phyloP scores from a whole-genome alignment of 2,329 filamentous ascomycete species.

The Xylaria sp. region DNA sequence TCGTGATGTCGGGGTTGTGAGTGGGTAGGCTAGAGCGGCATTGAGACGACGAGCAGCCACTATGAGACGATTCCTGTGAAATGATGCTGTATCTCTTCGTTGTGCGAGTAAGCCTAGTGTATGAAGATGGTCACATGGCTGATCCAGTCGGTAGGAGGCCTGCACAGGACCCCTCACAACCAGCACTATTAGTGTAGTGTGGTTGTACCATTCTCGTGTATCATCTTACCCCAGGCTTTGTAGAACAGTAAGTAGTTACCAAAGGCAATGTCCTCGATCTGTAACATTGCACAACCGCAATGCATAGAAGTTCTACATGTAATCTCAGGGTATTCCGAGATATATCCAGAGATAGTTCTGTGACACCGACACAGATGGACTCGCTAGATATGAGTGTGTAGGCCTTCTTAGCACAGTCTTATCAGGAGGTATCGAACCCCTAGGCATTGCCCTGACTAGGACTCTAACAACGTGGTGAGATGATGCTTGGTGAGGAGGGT shows the following conservation, averaged over 20 bases:
- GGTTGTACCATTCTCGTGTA: background rate
- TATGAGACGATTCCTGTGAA: slow-evolving; percentile 6
- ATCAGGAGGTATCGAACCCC: slow-evolving; percentile 11
- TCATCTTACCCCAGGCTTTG: background rate
- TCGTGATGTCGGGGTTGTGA: background rate
- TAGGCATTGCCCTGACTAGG: background rate
- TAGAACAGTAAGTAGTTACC: background rate
- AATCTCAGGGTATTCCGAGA: background rate
- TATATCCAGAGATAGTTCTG: slow-evolving; percentile 10
- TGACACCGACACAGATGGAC: slow-evolving; percentile 3
- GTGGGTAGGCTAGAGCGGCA: slow-evolving; percentile 1
- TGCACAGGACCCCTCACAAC: background rate
- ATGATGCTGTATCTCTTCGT: background rate
- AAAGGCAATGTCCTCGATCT: background rate
- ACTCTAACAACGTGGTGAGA: slow-evolving; percentile 16
- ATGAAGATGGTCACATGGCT: slow-evolving; percentile 8
- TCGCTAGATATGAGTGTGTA: too few relatives aligned
- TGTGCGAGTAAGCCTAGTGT: slow-evolving; percentile 15
- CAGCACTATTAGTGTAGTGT: background rate
- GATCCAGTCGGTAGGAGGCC: background rate
- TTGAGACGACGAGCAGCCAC: slow-evolving; percentile 7
- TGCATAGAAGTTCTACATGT: background rate
- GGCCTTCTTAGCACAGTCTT: background rate
- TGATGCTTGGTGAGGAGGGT: slow-evolving; percentile 8
- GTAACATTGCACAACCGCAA: background rate